A percentile compares a stretch with the other conserved stretches of the same genome.
phyloP scores from a whole-genome alignment of 192 early-diverging fungal genomes.

The Polychytrium aggregatum region DNA sequence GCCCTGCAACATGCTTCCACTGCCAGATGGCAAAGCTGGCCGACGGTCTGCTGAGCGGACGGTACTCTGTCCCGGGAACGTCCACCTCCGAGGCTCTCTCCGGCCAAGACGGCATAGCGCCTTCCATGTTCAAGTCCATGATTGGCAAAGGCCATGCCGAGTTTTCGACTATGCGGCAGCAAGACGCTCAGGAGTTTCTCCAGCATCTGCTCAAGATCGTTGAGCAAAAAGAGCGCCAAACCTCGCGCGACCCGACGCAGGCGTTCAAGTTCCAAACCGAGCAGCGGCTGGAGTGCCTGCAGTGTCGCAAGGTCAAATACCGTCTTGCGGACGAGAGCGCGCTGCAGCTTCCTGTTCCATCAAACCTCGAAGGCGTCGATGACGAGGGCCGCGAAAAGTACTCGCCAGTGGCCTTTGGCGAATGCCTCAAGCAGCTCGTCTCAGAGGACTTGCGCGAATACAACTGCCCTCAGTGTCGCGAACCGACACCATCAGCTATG shows the following conservation, averaged over 20 bases:
- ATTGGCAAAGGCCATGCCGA: slow-evolving; percentile 85
- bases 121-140: slow-evolving; percentile 82
- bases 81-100: slow-evolving; percentile 16
- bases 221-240: slow-evolving; percentile 63
- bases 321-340: slow-evolving; percentile 20
- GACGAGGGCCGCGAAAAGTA: slow-evolving; percentile 35
- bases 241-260: slow-evolving; percentile 56
- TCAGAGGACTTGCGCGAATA: slow-evolving; percentile 54
- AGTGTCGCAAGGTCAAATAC: slow-evolving; percentile 79
- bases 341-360: slow-evolving; percentile 60
- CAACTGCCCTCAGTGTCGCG: slow-evolving; percentile 52
- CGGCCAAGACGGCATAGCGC: slow-evolving; percentile 73
- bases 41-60: slow-evolving; percentile 78
- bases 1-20: slow-evolving; percentile 65
- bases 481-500: slow-evolving; percentile 13
- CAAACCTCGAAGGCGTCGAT: slow-evolving; percentile 56
- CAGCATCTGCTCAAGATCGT: slow-evolving; percentile 64
- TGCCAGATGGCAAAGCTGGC: slow-evolving; percentile 91
- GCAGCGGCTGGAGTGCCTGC: slow-evolving; percentile 76
- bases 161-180: slow-evolving; percentile 95
- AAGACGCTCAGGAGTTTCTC: slow-evolving; percentile 94
- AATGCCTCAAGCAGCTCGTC: slow-evolving; percentile 63
- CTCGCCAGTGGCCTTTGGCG: slow-evolving; percentile 49
- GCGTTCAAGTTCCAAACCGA: slow-evolving; percentile 72
- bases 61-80: slow-evolving; percentile 56